Conservation (phyloP, 2,329 filamentous ascomycete genomes). For the Venturia carpophila region DNA sequence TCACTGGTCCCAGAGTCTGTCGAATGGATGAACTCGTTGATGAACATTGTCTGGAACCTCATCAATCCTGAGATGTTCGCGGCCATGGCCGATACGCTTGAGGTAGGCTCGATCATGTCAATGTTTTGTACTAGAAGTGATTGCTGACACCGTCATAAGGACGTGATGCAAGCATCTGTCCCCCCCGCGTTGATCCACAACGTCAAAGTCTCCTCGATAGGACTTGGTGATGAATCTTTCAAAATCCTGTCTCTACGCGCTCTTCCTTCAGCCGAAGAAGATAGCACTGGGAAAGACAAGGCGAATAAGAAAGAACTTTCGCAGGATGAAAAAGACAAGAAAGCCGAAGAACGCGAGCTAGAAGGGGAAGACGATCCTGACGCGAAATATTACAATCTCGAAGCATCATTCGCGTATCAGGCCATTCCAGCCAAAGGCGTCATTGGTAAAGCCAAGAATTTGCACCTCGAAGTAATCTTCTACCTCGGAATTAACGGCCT, state of each 20-base stretch:
- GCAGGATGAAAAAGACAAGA: conserved; percentile 28
- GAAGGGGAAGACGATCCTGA: conserved; percentile 54
- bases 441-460: conserved; percentile 58
- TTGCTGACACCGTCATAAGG: conserved; percentile 27
- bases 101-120: conserved; percentile 28
- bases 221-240: conserved; percentile 63
- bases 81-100: conserved; percentile 60
- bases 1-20: conserved; percentile 54
- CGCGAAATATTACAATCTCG: conserved; percentile 69
- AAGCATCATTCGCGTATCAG: conserved; percentile 68
- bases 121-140: neutral
- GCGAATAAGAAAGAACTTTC: conserved; percentile 15
- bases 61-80: conserved; percentile 69
- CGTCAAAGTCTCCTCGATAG: conserved; percentile 67
- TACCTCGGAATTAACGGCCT: conserved; percentile 48
- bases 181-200: conserved; percentile 58
- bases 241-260: conserved; percentile 64
- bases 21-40: conserved; percentile 62
- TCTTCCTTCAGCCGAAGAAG: conserved; percentile 57
- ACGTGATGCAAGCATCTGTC: conserved; percentile 73
- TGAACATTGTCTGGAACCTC: conserved; percentile 63
- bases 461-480: conserved; percentile 64
- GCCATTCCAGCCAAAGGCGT: conserved; percentile 54
- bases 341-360: conserved; percentile 41
- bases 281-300: conserved; percentile 23